Conservation (phyloP, 768 basidiomycete species). For the Boletus speciosus region DNA sequence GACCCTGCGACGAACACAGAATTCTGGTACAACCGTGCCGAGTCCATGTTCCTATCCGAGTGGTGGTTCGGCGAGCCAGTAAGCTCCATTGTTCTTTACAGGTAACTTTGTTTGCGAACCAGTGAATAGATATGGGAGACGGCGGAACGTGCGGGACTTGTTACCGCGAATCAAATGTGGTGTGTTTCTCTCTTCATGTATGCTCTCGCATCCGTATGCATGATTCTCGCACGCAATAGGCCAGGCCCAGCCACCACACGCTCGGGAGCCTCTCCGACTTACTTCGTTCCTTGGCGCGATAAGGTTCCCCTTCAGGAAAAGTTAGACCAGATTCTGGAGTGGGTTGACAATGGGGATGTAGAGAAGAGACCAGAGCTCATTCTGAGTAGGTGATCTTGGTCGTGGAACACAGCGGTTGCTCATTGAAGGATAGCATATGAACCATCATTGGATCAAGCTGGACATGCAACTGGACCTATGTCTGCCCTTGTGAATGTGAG, state of each 20-base stretch:
- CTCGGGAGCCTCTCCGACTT: conserved; percentile 63
- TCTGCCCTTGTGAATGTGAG: conserved; percentile 70
- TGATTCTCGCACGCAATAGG: conserved; percentile 38
- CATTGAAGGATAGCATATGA: conserved; percentile 58
- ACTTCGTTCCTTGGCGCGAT: conserved; percentile 78
- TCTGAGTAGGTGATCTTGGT: conserved; percentile 46
- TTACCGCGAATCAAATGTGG: conserved; percentile 93
- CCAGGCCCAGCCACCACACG: conserved; percentile 76
- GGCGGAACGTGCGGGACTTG: conserved; percentile 63
- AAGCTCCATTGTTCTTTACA: conserved; percentile 21
- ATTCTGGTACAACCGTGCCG: conserved; percentile 68
- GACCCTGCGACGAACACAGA: conserved; percentile 61
- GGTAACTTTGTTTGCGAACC: background rate
- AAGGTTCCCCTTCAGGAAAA: conserved; percentile 56
- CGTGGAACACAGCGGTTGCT: background rate
- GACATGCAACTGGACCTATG: conserved; percentile 67
- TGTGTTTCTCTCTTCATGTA: conserved; percentile 33
- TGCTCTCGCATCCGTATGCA: background rate
- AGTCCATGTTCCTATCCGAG: conserved; percentile 57
- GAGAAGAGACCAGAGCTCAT: conserved; percentile 74
- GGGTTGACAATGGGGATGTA: conserved; percentile 72
- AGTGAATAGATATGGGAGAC: conserved; percentile 83
- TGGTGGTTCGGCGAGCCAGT: conserved; percentile 96
- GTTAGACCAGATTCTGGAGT: conserved; percentile 70
- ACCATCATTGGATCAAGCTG: conserved; percentile 83